phyloP scores from a whole-genome alignment of 768 basidiomycete genomes.

The Lentinula detonsa region DNA sequence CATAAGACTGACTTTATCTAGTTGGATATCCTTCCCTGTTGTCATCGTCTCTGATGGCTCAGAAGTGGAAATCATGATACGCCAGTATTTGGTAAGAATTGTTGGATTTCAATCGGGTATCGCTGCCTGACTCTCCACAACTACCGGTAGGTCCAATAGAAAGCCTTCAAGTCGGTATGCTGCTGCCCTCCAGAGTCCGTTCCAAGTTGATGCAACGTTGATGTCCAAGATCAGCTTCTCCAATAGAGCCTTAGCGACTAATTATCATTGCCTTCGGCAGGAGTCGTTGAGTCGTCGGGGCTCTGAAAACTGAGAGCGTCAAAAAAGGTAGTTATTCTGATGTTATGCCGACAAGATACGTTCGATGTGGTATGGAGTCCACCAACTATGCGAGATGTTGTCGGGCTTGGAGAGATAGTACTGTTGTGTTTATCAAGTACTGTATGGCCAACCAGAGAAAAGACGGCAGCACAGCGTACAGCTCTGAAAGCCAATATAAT shows the following conservation, averaged over 20 bases:
- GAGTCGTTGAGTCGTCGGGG: background rate
- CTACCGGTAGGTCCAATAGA: background rate
- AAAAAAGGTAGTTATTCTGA: background rate
- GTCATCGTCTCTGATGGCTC: constrained; percentile 1
- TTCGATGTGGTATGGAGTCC: no score
- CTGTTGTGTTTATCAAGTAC: no score
- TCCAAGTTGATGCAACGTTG: background rate
- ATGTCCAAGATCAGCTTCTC: no score
- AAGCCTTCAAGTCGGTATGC: background rate
- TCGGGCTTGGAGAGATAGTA: no score
- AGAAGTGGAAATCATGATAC: background rate
- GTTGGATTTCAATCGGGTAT: background rate
- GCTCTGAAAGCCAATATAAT: no score
- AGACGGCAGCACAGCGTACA: no score
- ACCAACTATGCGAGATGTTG: no score
- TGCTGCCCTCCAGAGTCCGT: background rate
- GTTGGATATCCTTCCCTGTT: background rate
- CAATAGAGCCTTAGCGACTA: background rate
- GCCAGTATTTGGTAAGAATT: background rate
- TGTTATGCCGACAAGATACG: no score
- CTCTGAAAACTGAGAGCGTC: background rate
- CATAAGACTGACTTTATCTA: background rate
- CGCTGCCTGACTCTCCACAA: background rate
- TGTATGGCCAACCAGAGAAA: no score
- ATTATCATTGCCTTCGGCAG: background rate